phyloP scores from a whole-genome alignment of 805 yeast genomes.

The Candida cerambycidarum region DNA sequence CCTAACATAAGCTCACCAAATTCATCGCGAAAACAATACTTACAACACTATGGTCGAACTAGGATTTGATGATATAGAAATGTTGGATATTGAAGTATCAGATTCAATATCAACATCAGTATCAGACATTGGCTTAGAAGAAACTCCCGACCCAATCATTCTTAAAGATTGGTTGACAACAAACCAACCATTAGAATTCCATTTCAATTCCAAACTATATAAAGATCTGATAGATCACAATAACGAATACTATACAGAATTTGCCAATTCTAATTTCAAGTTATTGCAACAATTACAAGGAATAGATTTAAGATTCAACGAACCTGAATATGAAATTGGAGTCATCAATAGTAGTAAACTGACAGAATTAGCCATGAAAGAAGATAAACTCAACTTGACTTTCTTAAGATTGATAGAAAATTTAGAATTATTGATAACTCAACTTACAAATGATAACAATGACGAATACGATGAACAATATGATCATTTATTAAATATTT shows the following conservation, averaged over 20 bases:
- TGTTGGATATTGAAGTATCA: conserved; percentile 42
- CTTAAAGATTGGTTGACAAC: conserved; percentile 49
- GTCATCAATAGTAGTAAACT: conserved; percentile 21
- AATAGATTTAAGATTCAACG: conserved; percentile 14
- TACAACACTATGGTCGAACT: conserved; percentile 9
- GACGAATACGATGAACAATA: conserved; percentile 21
- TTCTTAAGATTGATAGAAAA: conserved; percentile 28
- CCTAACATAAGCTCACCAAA: background rate
- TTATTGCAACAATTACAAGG: conserved; percentile 42
- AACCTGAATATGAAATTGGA: conserved; percentile 28
- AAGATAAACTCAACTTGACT: conserved; percentile 20
- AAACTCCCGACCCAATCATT: conserved; percentile 29
- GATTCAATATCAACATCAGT: conserved; percentile 24
- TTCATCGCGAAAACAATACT: no score
- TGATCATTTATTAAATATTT: conserved; percentile 48
- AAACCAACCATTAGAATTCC: conserved; percentile 34
- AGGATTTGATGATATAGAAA: conserved; percentile 40
- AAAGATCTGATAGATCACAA: conserved; percentile 34
- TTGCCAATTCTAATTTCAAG: conserved; percentile 51
- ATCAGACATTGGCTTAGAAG: conserved; percentile 10
- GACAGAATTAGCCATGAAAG: background rate
- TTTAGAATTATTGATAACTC: conserved; percentile 22
- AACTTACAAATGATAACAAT: conserved; percentile 27
- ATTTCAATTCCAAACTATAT: conserved; percentile 44
- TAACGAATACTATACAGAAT: conserved; percentile 44